phyloP scores from a whole-genome alignment of 2,329 filamentous ascomycete genomes.

The Pseudogymnoascus sp. region DNA sequence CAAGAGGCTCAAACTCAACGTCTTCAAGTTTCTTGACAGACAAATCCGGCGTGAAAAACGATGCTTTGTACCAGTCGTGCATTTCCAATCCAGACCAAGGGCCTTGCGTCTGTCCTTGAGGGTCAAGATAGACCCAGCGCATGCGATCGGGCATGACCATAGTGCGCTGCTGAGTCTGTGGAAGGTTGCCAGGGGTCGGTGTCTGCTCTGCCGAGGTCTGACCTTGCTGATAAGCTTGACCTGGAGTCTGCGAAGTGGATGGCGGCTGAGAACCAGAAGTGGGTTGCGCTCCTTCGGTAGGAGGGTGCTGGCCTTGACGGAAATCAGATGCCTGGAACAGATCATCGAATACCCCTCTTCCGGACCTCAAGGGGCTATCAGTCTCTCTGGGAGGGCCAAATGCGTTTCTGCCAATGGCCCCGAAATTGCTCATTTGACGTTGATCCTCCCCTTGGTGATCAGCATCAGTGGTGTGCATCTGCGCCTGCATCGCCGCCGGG shows the following conservation, averaged over 20 bases:
- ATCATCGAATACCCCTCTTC: conserved; percentile 49
- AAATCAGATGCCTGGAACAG: conserved; percentile 22
- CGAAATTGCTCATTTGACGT: conserved; percentile 54
- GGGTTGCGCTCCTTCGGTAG: conserved; percentile 21
- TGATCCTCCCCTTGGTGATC: conserved; percentile 52
- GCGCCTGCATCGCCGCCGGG: conserved; percentile 79
- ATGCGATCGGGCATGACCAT: conserved; percentile 99
- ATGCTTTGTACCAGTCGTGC: conserved; percentile 99
- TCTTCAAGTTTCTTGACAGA: conserved; percentile 95
- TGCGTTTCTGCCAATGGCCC: conserved; percentile 56
- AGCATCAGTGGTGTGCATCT: conserved; percentile 71
- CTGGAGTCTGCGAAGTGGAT: conserved; percentile 21
- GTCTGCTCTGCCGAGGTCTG: conserved; percentile 39
- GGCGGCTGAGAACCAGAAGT: conserved; percentile 14
- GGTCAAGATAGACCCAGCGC: conserved; percentile 97
- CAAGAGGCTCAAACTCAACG: conserved; percentile 85
- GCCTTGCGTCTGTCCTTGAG: conserved; percentile 83
- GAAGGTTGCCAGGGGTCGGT: conserved; percentile 53
- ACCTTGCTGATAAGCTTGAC: conserved; percentile 25
- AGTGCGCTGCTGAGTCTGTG: conserved; percentile 62
- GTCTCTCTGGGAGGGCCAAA: conserved; percentile 50
- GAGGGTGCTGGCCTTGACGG: conserved; percentile 22
- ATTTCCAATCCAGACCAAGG: conserved; percentile 96
- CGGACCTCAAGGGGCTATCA: conserved; percentile 50
- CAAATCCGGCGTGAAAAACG: conserved; percentile 91